These are phyloP conservation scores for Trichoderma atroviride DNA, from an alignment of 2,329 filamentous ascomycete genomes.

Conservation along the genomic window DNA sequence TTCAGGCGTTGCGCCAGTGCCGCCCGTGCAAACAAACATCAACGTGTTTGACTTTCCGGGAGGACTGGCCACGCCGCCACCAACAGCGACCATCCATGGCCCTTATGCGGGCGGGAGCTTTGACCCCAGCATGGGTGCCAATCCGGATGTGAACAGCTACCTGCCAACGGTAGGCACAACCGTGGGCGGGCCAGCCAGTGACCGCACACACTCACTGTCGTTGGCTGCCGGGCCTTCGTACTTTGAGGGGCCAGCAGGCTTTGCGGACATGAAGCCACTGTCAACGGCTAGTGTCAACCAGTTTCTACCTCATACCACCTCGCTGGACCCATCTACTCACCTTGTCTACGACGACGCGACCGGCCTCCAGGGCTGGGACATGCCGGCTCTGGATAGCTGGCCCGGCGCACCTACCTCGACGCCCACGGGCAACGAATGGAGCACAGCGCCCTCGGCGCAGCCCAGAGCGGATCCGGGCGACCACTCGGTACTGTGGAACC, in stretches of 20 bases:
- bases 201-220: conserved; percentile 32
- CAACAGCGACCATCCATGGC: conserved; percentile 54
- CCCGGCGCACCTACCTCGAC: conserved; percentile 33
- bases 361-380: conserved; percentile 44
- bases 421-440: conserved; percentile 39
- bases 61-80: conserved; percentile 60
- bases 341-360: conserved; percentile 42
- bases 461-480: conserved; percentile 39
- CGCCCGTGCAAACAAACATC: conserved; percentile 40
- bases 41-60: conserved; percentile 54
- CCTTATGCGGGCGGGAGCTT: conserved; percentile 52
- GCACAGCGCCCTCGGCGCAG: conserved; percentile 31
- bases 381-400: conserved; percentile 43
- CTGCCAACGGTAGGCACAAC: conserved; percentile 32
- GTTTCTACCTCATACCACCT: conserved; percentile 37
- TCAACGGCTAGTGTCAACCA: conserved; percentile 35
- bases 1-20: conserved; percentile 37
- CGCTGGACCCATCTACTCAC: conserved; percentile 39
- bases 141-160: conserved; percentile 37
- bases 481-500: conserved; percentile 42
- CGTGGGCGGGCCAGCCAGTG: conserved; percentile 35
- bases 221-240: conserved; percentile 37
- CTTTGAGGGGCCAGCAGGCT: conserved; percentile 38
- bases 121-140: conserved; percentile 42
- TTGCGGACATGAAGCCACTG: conserved; percentile 42